Evolutionary conservation across 371 early-diverging fungal genomes (phyloP).

Genomic region (Mucor lusitanicus): DNA sequence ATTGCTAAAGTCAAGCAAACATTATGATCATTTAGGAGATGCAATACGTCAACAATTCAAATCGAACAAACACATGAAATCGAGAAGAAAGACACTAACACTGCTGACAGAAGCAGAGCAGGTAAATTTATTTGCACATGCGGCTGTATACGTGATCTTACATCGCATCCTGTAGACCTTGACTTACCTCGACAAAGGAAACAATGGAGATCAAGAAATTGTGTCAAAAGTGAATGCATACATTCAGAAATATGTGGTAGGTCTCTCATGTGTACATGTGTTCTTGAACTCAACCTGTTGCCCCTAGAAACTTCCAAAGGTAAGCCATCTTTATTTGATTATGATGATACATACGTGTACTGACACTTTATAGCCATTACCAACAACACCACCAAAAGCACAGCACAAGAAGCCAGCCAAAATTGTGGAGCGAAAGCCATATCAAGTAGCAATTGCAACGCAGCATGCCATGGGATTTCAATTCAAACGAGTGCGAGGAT

Average conservation of each 20-base stretch:
- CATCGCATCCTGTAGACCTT: slow-evolving; percentile 3
- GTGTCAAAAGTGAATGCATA: background rate
- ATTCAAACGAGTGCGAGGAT: slow-evolving; percentile 30
- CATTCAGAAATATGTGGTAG: background rate
- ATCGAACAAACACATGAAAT: slow-evolving; percentile 10
- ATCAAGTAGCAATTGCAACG: slow-evolving; percentile 16
- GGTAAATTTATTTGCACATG: background rate
- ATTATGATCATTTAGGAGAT: slow-evolving; percentile 1
- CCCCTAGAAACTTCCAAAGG: background rate
- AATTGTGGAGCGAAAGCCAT: slow-evolving; percentile 16
- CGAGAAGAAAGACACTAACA: slow-evolving; percentile 4
- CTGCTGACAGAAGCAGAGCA: slow-evolving; percentile 17
- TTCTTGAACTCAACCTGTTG: background rate
- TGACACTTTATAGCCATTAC: background rate
- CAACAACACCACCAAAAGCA: background rate
- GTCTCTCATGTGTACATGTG: background rate
- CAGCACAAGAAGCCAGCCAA: slow-evolving; percentile 2
- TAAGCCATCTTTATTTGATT: background rate
- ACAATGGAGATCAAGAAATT: background rate
- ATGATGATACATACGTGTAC: background rate
- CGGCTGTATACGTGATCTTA: background rate
- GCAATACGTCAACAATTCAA: slow-evolving; percentile 13
- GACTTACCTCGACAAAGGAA: slow-evolving; percentile 6
- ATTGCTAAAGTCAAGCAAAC: slow-evolving; percentile 15
- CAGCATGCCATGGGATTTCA: slow-evolving; percentile 8